A percentile compares a stretch with the other conserved stretches of the same genome.
These are phyloP conservation scores for Termitomyces sp. DNA, from an alignment of 1,284 basidiomycete species.

Conservation along the genomic window DNA sequence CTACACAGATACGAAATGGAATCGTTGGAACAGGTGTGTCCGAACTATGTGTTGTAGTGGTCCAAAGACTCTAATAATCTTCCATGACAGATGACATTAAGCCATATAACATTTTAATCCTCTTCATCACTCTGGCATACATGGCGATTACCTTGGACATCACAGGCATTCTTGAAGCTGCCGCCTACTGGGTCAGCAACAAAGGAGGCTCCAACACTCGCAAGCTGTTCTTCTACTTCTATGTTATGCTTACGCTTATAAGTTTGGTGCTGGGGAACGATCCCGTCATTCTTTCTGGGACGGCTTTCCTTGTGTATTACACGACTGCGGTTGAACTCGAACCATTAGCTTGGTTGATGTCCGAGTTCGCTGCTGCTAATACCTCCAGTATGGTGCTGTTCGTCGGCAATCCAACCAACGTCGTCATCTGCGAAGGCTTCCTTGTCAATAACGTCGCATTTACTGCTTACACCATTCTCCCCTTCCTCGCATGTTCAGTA, in stretches of 20 bases:
- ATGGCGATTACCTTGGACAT: slow-evolving; percentile 91
- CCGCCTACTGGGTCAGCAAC: slow-evolving; percentile 85
- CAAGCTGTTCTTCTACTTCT: slow-evolving; percentile 76
- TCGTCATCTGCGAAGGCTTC: slow-evolving; percentile 66
- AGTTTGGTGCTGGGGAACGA: slow-evolving; percentile 91
- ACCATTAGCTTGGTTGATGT: slow-evolving; percentile 45
- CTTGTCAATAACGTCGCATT: slow-evolving; percentile 59
- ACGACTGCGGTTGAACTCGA: slow-evolving; percentile 30
- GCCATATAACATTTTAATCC: slow-evolving; percentile 90
- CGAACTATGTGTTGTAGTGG: background rate
- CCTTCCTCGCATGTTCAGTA: slow-evolving; percentile 62
- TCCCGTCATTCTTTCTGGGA: slow-evolving; percentile 83
- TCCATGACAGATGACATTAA: slow-evolving; percentile 59
- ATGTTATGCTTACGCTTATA: slow-evolving; percentile 73
- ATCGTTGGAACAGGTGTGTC: slow-evolving; percentile 43
- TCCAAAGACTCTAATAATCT: slow-evolving; percentile 9
- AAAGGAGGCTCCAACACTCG: slow-evolving; percentile 70
- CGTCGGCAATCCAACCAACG: slow-evolving; percentile 74
- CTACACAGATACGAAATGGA: slow-evolving; percentile 59
- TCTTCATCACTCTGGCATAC: slow-evolving; percentile 92
- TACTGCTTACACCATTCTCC: slow-evolving; percentile 69
- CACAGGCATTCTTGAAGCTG: slow-evolving; percentile 82
- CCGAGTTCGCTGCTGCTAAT: slow-evolving; percentile 72
- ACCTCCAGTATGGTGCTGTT: slow-evolving; percentile 70
- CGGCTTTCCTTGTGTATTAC: slow-evolving; percentile 30